Evolutionary conservation across 805 yeast species (phyloP).

Genomic region (Lachancea meyersii): DNA sequence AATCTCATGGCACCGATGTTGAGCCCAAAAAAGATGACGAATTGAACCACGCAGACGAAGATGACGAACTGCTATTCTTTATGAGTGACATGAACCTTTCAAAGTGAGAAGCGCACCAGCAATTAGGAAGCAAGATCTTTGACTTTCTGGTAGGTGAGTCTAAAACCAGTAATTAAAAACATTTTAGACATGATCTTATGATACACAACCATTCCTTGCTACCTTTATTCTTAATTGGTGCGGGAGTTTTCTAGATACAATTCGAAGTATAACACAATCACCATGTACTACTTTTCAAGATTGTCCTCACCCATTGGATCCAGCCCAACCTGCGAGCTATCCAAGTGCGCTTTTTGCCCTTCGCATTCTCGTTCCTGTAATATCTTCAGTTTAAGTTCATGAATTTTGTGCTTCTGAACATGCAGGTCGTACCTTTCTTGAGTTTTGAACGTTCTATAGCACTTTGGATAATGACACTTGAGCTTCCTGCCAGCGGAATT

Average conservation of each 20-base stretch:
- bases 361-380: conserved; percentile 11
- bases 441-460: conserved; percentile 48
- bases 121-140: too few species aligned
- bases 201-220: not conserved
- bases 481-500: conserved; percentile 34
- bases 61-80: conserved; percentile 60
- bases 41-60: conserved; percentile 43
- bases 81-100: conserved; percentile 68
- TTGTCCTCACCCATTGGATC: not conserved
- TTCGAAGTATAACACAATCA: not conserved
- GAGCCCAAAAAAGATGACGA: conserved; percentile 24
- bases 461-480: conserved; percentile 46
- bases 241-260: not conserved
- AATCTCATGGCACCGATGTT: conserved; percentile 1
- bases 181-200: not conserved
- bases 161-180: not conserved
- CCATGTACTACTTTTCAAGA: not conserved
- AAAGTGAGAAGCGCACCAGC: conserved; percentile 10
- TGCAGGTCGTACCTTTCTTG: conserved; percentile 30
- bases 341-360: not conserved
- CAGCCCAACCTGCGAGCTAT: not conserved
- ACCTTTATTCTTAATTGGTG: not conserved
- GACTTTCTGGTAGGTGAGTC: not conserved
- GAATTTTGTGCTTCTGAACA: conserved; percentile 32
- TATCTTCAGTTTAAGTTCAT: conserved; percentile 28